phyloP scores from a whole-genome alignment of 495 filamentous ascomycete species.

The Chaetomium fimeti region DNA sequence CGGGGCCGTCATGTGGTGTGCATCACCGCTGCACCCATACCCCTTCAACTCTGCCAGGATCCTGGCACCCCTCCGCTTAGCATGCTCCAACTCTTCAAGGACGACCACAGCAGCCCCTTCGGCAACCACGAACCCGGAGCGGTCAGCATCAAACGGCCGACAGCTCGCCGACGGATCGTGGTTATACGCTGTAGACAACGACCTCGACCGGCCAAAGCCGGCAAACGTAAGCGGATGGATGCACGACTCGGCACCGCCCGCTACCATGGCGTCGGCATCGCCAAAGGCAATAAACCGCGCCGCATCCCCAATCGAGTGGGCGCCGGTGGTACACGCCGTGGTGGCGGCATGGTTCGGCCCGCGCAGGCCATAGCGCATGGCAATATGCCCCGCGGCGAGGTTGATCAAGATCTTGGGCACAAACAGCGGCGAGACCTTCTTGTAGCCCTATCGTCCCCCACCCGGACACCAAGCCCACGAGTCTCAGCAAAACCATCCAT shows the following conservation, averaged over 20 bases:
- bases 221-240: conserved; percentile 92
- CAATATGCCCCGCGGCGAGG: conserved; percentile 88
- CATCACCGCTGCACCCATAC: conserved; percentile 85
- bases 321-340: conserved; percentile 93
- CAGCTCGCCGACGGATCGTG: conserved; percentile 69
- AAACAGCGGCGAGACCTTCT: conserved; percentile 88
- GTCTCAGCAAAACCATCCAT: conserved; percentile 15
- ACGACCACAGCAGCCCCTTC: conserved; percentile 88
- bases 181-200: conserved; percentile 79
- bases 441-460: conserved; percentile 64
- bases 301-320: conserved; percentile 91
- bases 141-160: conserved; percentile 80
- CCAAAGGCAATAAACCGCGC: conserved; percentile 84
- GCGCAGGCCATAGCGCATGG: conserved; percentile 86
- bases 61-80: conserved; percentile 68
- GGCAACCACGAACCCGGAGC: conserved; percentile 85
- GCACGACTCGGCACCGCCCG: conserved; percentile 90
- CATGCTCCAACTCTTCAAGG: conserved; percentile 88
- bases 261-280: conserved; percentile 92
- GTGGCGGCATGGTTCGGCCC: conserved; percentile 90
- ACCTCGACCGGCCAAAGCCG: conserved; percentile 85
- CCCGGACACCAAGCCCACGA: neutral
- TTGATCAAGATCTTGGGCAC: conserved; percentile 92
- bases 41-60: conserved; percentile 90
- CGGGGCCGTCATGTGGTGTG: conserved; percentile 89